Evolutionary conservation across 2,329 filamentous ascomycete species (phyloP), one percentile per base, ranked within the genome.

Genomic region (Aspergillus neoniger): DNA sequence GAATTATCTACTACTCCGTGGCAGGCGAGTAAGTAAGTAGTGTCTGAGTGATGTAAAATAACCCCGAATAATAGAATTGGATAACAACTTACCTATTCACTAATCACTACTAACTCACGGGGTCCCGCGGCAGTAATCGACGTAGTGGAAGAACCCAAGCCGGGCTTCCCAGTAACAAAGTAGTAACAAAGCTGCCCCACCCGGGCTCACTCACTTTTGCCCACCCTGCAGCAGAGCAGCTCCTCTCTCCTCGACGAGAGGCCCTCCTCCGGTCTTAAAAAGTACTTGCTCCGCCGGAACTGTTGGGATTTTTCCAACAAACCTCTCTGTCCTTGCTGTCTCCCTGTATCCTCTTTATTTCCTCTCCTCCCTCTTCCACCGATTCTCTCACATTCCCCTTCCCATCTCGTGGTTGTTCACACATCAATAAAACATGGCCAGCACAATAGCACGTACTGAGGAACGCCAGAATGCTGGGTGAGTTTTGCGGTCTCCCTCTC

Each of bases 381-480:
- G 52, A 58, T 10, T 55, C 55, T 51, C 54, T 61, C n/a, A 52
- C 50, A 59, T 39, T 61, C 62, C 62, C 56, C 56, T 57, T 55
- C 61, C 53, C 61, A 57, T 51, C 51, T 36, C 53, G 59, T 55
- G 51, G 53, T 60, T 56, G 54, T 59, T 58, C 59, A 58, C 55
- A 59, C 55, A 59, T 63, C 57, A 52, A 50, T 55, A 38, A 55
- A 73, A 66, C 23, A 85, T 85, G 83, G 72, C 82, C 58, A 80
- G 80, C 74, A 82, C 81, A 47, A 74, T 84, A 69, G 77, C 82
- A 66, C 79, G 80, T 64, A 71, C 76, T 61, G 81, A 83, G 62
- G 81, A 83, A 65, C 73, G 76, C 64, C 76, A 79, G 58, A 79
- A 78, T 74, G 80, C 80, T 76, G 81, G 81, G 83, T 85, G 72